Evolutionary conservation across 2,329 filamentous ascomycete genomes (phyloP), one percentile per base, ranked within the genome.

Genomic region (Colletotrichum destructivum): DNA sequence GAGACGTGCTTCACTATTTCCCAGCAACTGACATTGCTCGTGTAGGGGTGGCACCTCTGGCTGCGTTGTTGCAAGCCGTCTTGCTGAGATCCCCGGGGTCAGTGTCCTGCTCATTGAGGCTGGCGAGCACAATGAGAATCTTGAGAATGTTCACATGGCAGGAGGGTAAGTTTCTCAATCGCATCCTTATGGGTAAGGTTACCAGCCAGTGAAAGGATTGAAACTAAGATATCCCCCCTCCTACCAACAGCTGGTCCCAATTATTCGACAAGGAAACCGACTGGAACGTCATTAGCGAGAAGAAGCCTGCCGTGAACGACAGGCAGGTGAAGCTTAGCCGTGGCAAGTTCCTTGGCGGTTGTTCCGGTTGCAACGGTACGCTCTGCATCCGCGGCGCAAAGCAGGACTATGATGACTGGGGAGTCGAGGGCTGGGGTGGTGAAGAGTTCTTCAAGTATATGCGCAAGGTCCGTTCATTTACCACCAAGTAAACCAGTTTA

Each of bases 391-490:
- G 85, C 5, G 86, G 86, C 26, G 81, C 80, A 12, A 85, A 83
- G 75, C 85, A 87, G 67, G 81, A 82, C 62, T 82, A 85, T 23
- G 87, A 90, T 77, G 87, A 90, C 69, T 90, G 89, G 89, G 83
- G 78, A 2, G 73, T 88, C 66, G 84, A 82, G 46, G 88, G 86
- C 3, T 89, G 89, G 88, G 86, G 82, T 66, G 88, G 89, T 4
- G 85, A 88, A 4, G 87, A 90, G 26, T 85, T 90, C 73, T 90
- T 88, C 71, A 80, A 78, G 15, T 88, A 86, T 64, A 90, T 90
- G 84, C 83, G 79, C 61, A 90, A 89, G 83, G 84, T 87, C 51
- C 47, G 69, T 31, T 11, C 16, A 7, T 12, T 40, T 2, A 31
- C 31, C 31, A 31, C 1, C 31, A 31, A 31, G 7, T 6, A 31